Conservation (phyloP, 495 filamentous ascomycete species). For the Daldinia childiae region DNA sequence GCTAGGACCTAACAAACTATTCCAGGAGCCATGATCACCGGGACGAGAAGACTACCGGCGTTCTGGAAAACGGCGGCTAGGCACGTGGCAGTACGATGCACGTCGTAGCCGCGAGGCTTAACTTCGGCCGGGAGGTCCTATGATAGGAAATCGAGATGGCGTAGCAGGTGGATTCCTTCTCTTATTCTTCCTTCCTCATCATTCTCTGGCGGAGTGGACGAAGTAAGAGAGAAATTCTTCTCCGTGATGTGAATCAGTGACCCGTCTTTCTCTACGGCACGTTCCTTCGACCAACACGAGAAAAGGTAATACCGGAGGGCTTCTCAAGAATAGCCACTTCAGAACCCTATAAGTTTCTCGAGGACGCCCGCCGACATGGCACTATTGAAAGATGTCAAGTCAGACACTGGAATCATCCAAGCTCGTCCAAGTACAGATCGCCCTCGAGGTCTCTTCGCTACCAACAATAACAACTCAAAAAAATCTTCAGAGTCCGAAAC, state of each 20-base stretch:
- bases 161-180: conserved; percentile 27
- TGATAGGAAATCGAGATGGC: conserved; percentile 23
- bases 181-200: conserved; percentile 17
- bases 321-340: background rate
- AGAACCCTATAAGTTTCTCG: conserved; percentile 29
- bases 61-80: conserved; percentile 14
- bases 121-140: conserved; percentile 33
- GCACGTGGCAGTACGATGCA: conserved; percentile 18
- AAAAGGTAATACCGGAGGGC: conserved; percentile 23
- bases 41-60: background rate
- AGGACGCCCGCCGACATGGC: conserved; percentile 27
- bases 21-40: conserved; percentile 24
- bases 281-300: conserved; percentile 16
- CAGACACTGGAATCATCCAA: conserved; percentile 5
- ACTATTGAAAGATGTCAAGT: conserved; percentile 7
- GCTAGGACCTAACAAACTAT: conserved; percentile 31
- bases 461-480: conserved; percentile 6
- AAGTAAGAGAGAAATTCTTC: conserved; percentile 12
- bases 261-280: conserved; percentile 5
- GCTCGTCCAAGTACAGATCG: conserved; percentile 10
- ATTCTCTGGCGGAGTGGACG: conserved; percentile 15
- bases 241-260: conserved; percentile 11
- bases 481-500: background rate
- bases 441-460: conserved; percentile 4
- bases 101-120: conserved; percentile 22